Evolutionary conservation across 441 rosid species (phyloP), one percentile per base, ranked within the genome.

Genomic region (Populus trichocarpa): DNA sequence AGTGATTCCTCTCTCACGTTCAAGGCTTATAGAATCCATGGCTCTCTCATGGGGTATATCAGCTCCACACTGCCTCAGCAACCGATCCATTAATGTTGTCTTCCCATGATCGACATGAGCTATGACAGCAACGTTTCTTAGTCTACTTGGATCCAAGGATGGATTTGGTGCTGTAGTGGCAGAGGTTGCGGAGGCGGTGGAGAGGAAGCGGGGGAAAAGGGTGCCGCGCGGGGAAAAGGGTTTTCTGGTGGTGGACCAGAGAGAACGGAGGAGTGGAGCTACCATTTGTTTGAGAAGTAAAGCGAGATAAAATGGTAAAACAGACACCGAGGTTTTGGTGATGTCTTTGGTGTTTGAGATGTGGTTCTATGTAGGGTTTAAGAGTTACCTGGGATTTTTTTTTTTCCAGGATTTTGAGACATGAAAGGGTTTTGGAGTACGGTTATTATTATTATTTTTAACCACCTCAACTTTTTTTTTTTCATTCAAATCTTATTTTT

Each of bases 91-190:
- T 30, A 96, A 92, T 6, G 99, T 96, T 1, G 99, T 96, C 88
- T 96, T 94, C 13, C 99, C 99, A 26, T 94, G 98, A 86, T 96
- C 99, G 38, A 96, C 99, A 75, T 96, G 99, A 25, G 98, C 98
- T 18, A 96, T 96, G 32, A 96, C 99, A 0, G 99, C 98, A 25
- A 96, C 98, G 86, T 96, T 96, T 40, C 99, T 85, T 28, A 96
- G 88, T 64, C 97, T 85, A 77, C 78, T 69, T 0, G 97, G 99
- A 64, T 96, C 97, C 53, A 91, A 80, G 5, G 89, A 86, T 28
- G 88, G 78, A 67, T 71, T 74, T 0, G 88, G 82, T 36, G 86
- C 80, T 23, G 81, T 66, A 28, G 94, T 64, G 1, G 85, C 67
- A 4, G 89, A 73, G 18, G 89, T 42, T 4, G 90, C 78, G 25